phyloP scores from a whole-genome alignment of 1,139 yeast genomes.

The Magnusiomyces starmeri region DNA sequence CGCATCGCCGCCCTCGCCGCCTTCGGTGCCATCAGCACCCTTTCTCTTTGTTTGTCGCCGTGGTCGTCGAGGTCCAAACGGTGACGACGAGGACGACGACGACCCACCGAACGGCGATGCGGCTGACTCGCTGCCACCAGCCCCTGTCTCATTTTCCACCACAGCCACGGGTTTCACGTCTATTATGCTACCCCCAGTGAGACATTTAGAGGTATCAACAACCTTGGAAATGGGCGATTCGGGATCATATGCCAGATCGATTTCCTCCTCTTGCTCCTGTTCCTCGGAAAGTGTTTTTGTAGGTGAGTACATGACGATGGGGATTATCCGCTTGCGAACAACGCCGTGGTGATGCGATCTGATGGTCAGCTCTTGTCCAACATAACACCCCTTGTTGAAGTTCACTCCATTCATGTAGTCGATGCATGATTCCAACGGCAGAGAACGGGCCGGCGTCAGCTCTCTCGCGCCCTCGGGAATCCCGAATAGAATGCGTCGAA shows the following conservation, averaged over 20 bases:
- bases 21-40: not conserved
- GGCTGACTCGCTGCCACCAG: not conserved
- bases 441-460: conserved; percentile 41
- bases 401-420: conserved; percentile 81
- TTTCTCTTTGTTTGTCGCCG: not conserved
- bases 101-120: not conserved
- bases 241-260: conserved; percentile 24
- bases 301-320: conserved; percentile 46
- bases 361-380: conserved; percentile 92
- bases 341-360: conserved; percentile 80
- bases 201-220: conserved; percentile 11
- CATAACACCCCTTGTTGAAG: conserved; percentile 87
- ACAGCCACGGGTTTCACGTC: conserved; percentile 7
- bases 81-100: conserved; percentile 7
- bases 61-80: conserved; percentile 8
- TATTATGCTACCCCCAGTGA: conserved; percentile 13
- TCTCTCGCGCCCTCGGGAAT: conserved; percentile 54
- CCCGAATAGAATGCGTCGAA: conserved; percentile 53
- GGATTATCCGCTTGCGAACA: conserved; percentile 72
- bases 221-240: conserved; percentile 12
- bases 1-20: not conserved
- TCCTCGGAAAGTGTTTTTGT: conserved; percentile 16
- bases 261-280: conserved; percentile 20
- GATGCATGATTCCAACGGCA: conserved; percentile 80
- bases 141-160: not conserved